Evolutionary conservation across 1,284 basidiomycete genomes (phyloP), one percentile per base, ranked within the genome.

Genomic region (Peniophora sp.): DNA sequence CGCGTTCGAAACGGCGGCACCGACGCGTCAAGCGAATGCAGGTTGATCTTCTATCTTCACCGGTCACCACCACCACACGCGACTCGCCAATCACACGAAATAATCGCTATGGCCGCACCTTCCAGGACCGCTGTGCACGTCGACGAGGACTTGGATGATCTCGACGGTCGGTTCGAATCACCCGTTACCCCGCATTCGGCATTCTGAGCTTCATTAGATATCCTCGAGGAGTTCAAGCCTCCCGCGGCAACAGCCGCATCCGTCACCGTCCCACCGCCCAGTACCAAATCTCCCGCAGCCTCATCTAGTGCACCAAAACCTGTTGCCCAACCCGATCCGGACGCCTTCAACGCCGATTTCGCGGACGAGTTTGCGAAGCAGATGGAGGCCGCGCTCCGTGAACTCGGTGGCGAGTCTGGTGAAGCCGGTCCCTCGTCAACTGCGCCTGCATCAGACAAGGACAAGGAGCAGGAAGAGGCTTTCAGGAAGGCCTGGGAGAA

Each of bases 311-410:
- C 57, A 36, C 52, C 55, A 37, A 54, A 55, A 27, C 46, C 50
- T n/a, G 51, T 39, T 20, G 24, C 57, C 42, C 67, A 60, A 60
- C 63, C 52, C 62, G 64, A 54, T 67, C 71, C 72, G 39, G 66
- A 72, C 42, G 65, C 62, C 44, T 52, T 65, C 22, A 60, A 58
- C 56, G 56, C 74, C 50, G 63, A 83, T 48, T 91, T 93, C 60
- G 81, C 86, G 41, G 73, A 76, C 39, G 84, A 90, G 61, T 74
- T 97, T 43, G 81, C 85, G 5, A 74, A 79, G 61, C 87, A 82
- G 27, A 96, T 97, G 92, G 89, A 92, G 63, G 72, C 72, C n/a
- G 74, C 97, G 44, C 81, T 97, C 73, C 75, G 76, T 18, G 85
- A 84, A 60, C 73, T 96, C 15, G 70, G 66, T 11, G 67, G 65